Base-by-base conservation (phyloP, 768 basidiomycete genomes). In the Tylopilus rubrobrunneus region DNA sequence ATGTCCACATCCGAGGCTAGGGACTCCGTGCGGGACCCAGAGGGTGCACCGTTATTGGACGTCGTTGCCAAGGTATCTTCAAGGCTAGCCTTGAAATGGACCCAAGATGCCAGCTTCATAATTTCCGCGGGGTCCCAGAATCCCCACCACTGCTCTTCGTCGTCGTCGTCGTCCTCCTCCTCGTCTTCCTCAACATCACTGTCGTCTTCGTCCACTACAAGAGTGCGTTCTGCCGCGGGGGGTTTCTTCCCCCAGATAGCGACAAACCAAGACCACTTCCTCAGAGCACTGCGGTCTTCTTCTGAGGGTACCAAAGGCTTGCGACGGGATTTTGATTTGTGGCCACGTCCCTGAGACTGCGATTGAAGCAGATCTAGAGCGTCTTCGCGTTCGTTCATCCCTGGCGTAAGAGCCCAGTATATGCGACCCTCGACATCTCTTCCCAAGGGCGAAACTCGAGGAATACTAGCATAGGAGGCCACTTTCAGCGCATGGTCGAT, bases 201-300 rank as follows among this genome's bases (percentile, higher is more conserved):
- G 17, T 62, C 64, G 6, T 59, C 55, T 8, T 55, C 28, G 9
- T 72, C 67, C 7, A 68, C 58, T 21, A 54, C 46, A 9, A 53
- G 47, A 27, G 61, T 67, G 43, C 68, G 56, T 53, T 69, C 70
- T 19, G 65, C 57, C 0, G 54, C 43, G 0, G 62, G 52, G 19
- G 83, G 81, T 56, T 71, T 78, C 67, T 69, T 79, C 1, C 89
- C 89, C 79, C 82, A 87, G 1, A 89, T 86, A 5, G 79, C 82
- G n/a, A 92, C 62, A 65, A 88, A 86, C 85, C 85, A 89, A 1
- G 82, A 75, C 89, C 89, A 92, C 31, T 79, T 76, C 53, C 67
- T 77, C 66, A 85, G 67, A 33, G 73, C 68, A 21, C 67, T 65
- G n/a, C 83, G 73, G n/a, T 84, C 81, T 14, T 80, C 80, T 29